Percentiles rank a stretch among this genome's conserved stretches.
Evolutionary conservation across 345 rosid genomes (phyloP).

Genomic region (Eucalyptus camaldulensis): DNA sequence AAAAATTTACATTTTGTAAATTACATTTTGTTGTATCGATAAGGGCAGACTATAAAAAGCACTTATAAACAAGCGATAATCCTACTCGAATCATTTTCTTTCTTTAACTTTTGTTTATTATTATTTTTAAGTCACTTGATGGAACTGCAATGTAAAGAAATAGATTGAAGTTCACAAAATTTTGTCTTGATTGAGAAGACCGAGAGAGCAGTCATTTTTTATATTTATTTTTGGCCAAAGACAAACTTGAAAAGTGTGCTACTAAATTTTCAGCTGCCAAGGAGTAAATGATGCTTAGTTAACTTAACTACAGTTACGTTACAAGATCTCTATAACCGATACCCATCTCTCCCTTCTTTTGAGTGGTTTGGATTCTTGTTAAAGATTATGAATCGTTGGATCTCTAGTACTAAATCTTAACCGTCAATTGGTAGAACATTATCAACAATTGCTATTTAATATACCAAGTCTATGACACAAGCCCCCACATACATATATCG

Average conservation of each 20-base stretch:
- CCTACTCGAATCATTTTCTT: too few relatives aligned
- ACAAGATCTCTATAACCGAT: accelerated
- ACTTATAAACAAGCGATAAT: too few relatives aligned
- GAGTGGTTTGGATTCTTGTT: neutral
- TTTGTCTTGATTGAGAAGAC: too few relatives aligned
- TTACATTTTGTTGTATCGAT: too few relatives aligned
- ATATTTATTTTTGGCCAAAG: neutral
- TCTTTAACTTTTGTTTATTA: too few relatives aligned
- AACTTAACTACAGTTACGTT: neutral
- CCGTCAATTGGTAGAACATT: neutral
- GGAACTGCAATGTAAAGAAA: too few relatives aligned
- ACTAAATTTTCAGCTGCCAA: neutral
- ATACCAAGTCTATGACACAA: neutral
- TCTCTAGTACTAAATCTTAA: neutral
- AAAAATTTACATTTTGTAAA: too few relatives aligned
- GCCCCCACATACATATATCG: too few relatives aligned
- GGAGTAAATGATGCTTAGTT: too few relatives aligned
- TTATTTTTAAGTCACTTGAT: too few relatives aligned
- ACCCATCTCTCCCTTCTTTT: neutral
- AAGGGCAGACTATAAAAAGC: too few relatives aligned
- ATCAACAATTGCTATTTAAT: neutral
- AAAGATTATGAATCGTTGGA: neutral
- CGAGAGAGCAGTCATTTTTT: neutral
- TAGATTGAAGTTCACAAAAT: too few relatives aligned
- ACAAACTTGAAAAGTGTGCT: neutral